phyloP scores from a whole-genome alignment of 805 yeast species.

The Groenewaldozyma tartarivorans region DNA sequence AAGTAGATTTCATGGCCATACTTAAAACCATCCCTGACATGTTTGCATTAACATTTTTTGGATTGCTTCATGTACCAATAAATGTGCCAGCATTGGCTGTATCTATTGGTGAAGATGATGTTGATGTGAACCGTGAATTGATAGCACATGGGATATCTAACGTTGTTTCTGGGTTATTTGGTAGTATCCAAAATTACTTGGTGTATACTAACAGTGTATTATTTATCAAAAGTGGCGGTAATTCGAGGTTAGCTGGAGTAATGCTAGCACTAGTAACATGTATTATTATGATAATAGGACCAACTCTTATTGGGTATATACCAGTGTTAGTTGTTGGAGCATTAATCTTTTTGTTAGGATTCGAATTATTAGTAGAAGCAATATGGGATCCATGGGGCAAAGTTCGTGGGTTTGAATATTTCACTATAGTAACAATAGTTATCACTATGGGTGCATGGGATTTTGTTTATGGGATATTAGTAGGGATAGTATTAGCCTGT shows the following conservation, averaged over 20 bases:
- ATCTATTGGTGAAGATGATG: slow-evolving; percentile 64
- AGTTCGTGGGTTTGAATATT: slow-evolving; percentile 66
- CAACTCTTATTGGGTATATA: slow-evolving; percentile 83
- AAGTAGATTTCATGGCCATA: slow-evolving; percentile 69
- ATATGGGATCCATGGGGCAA: slow-evolving; percentile 75
- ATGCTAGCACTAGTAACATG: slow-evolving; percentile 76
- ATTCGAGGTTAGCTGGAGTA: slow-evolving; percentile 80
- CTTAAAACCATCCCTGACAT: slow-evolving; percentile 74
- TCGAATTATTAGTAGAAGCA: slow-evolving; percentile 82
- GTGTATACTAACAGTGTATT: slow-evolving; percentile 91
- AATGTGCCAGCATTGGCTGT: slow-evolving; percentile 97
- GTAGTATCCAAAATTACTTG: slow-evolving; percentile 87
- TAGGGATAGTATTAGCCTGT: slow-evolving; percentile 86
- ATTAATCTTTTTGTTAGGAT: slow-evolving; percentile 79
- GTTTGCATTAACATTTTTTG: slow-evolving; percentile 93
- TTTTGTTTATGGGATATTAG: slow-evolving; percentile 85
- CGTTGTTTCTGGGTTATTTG: slow-evolving; percentile 69
- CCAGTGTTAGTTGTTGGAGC: slow-evolving; percentile 97
- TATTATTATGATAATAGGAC: slow-evolving; percentile 77
- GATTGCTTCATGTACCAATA: slow-evolving; percentile 92
- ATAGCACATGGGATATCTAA: slow-evolving; percentile 94
- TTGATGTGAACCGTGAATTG: slow-evolving; percentile 86
- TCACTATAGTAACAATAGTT: slow-evolving; percentile 79
- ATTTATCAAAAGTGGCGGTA: slow-evolving; percentile 92
- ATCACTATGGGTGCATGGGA: slow-evolving; percentile 92